These are phyloP conservation scores for Hordeum marinum DNA, from an alignment of 176 grass and related monocot species.

Conservation along the genomic window DNA sequence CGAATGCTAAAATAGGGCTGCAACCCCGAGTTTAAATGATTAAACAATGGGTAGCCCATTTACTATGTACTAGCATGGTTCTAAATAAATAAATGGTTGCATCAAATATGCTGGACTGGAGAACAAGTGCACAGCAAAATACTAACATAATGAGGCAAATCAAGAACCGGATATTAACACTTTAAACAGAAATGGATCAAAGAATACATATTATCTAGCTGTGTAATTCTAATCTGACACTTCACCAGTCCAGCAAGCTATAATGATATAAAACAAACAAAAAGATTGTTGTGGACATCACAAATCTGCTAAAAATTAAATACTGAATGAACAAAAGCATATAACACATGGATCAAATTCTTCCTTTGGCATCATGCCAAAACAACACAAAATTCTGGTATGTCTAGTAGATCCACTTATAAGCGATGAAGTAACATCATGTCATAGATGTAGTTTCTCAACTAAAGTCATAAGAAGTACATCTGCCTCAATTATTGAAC, in stretches of 20 bases:
- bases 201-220: not conserved
- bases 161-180: not conserved
- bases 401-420: not conserved
- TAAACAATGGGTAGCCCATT: no score
- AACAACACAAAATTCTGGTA: not conserved
- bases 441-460: not conserved
- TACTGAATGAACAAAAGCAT: not conserved
- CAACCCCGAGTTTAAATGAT: no score
- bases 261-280: not conserved
- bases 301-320: not conserved
- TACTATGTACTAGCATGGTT: no score
- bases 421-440: not conserved
- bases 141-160: no score
- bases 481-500: constrained; percentile 30
- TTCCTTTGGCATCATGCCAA: not conserved
- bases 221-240: not conserved
- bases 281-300: not conserved
- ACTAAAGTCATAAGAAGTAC: not conserved
- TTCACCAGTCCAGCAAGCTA: not conserved
- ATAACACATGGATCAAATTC: not conserved
- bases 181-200: not conserved
- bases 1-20: no score
- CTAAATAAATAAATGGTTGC: no score
- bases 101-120: no score
- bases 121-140: no score